Base-by-base conservation (phyloP, 2,329 filamentous ascomycete genomes). In the Lasiodiplodia gonubiensis region DNA sequence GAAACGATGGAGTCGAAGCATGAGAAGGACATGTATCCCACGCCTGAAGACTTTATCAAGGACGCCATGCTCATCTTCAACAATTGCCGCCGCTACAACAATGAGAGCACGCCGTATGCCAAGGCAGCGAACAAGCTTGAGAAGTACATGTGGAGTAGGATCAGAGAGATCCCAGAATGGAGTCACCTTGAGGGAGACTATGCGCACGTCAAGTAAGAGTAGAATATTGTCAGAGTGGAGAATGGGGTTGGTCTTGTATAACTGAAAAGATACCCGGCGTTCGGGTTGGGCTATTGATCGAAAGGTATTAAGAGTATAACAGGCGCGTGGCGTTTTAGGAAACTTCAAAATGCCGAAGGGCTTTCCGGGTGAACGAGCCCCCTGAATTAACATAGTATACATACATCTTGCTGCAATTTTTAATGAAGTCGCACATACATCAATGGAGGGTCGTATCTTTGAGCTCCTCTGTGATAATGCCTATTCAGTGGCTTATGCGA, bases 31-130 rank as follows among this genome's bases (percentile, higher is more conserved):
- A 88, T 94, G 75, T 99, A 99, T 76, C 87, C 89, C 18, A 93
- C 89, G 0, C 94, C 95, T 0, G 93, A 98, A 76, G 95, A 98
- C 74, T 97, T 99, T 73, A 89, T 94, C 81, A 88, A 86, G 70
- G 95, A 99, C 77, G 92, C 94, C 11, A 90, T 89, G 75, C 87
- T 98, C 74, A 89, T 99, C 71, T 97, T 97, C 74, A 89, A 94
- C 77, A 99, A 99, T 78, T 99, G 95, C 79, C 89, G 94, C 71
- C 90, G 92, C 75, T 99, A 98, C 84, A 99, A 99, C 76, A 96
- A 94, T 73, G 94, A 97, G 81, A 96, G 85, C 52, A 99, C 94
- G 0, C 90, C 93, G 0, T 99, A 99, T 77, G 93, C 93, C 27
- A 99, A 99, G 82, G 93, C 91, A 67, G 95, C 95, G 49, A 97